phyloP scores from a whole-genome alignment of 495 filamentous ascomycete genomes.

The Paragyromitra xinjiangensis region DNA sequence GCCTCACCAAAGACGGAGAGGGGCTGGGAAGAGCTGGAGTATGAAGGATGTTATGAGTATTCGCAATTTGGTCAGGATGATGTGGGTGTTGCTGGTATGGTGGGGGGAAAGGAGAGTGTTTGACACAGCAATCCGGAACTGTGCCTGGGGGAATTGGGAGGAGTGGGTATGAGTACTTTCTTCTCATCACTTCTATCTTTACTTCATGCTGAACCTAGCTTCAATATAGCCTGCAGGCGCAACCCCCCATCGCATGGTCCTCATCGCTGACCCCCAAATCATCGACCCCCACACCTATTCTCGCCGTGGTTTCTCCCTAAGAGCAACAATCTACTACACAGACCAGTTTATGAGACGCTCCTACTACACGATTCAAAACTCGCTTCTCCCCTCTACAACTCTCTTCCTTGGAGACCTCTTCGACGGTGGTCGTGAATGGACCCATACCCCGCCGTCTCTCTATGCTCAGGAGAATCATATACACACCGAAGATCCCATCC shows the following conservation, averaged over 20 bases:
- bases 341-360: slow-evolving; percentile 87
- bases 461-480: slow-evolving; percentile 60
- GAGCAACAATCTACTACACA: slow-evolving; percentile 79
- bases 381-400: slow-evolving; percentile 79
- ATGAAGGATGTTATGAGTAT: slow-evolving; percentile 55
- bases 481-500: slow-evolving; percentile 69
- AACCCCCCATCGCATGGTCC: slow-evolving; percentile 81
- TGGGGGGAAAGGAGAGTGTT: slow-evolving; percentile 90
- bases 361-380: slow-evolving; percentile 73
- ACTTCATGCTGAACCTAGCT: slow-evolving; percentile 15
- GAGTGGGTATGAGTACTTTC: slow-evolving; percentile 74
- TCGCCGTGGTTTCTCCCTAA: slow-evolving; percentile 88
- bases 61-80: slow-evolving; percentile 70
- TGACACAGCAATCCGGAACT: slow-evolving; percentile 70
- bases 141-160: slow-evolving; percentile 88
- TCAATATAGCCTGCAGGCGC: slow-evolving; percentile 72
- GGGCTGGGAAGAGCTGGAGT: slow-evolving; percentile 9
- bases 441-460: slow-evolving; percentile 56
- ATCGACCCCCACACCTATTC: slow-evolving; percentile 97
- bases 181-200: slow-evolving; percentile 13
- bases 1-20: slow-evolving; percentile 23
- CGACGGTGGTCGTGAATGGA: slow-evolving; percentile 97
- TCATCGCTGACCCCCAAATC: slow-evolving; percentile 96
- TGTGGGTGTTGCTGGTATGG: slow-evolving; percentile 82
- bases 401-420: slow-evolving; percentile 96